A percentile compares a stretch with the other conserved stretches of the same genome.
Evolutionary conservation across 116 monocot genomes (phyloP).

Genomic region (Dioscorea cayenensis): DNA sequence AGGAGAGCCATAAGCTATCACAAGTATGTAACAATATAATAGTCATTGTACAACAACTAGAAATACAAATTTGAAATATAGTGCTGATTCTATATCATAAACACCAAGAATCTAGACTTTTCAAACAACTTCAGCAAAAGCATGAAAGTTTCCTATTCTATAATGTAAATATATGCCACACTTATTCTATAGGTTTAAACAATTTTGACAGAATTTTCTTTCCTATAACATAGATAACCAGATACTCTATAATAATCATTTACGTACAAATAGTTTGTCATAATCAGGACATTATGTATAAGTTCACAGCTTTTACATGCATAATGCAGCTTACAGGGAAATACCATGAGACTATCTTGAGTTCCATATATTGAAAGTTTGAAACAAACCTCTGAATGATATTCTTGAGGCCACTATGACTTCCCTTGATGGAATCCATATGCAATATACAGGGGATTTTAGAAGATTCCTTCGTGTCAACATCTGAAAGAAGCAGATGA

Average conservation of each 20-base stretch:
- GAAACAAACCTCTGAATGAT: constrained; percentile 65
- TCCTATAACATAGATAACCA: background rate
- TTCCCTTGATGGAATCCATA: constrained; percentile 89
- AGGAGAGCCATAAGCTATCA: too few relatives aligned
- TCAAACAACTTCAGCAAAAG: background rate
- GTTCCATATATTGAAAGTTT: background rate
- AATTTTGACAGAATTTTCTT: background rate
- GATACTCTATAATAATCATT: too few relatives aligned
- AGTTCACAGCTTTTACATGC: too few relatives aligned
- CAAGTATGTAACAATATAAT: too few relatives aligned
- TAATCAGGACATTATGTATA: too few relatives aligned
- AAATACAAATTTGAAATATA: too few relatives aligned
- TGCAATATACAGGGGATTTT: constrained; percentile 82
- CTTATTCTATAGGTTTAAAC: background rate
- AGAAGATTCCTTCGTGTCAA: constrained; percentile 15
- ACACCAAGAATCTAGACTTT: too few relatives aligned
- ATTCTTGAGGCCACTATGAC: constrained; percentile 64
- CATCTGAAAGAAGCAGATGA: constrained; percentile 33
- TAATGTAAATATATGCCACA: background rate
- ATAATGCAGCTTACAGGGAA: background rate
- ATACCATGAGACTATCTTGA: background rate
- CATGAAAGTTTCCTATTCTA: background rate
- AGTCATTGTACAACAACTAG: too few relatives aligned
- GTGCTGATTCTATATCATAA: too few relatives aligned
- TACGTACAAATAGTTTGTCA: too few relatives aligned